Evolutionary conservation across 768 basidiomycete species (phyloP).

Genomic region (Trametes cubensis): DNA sequence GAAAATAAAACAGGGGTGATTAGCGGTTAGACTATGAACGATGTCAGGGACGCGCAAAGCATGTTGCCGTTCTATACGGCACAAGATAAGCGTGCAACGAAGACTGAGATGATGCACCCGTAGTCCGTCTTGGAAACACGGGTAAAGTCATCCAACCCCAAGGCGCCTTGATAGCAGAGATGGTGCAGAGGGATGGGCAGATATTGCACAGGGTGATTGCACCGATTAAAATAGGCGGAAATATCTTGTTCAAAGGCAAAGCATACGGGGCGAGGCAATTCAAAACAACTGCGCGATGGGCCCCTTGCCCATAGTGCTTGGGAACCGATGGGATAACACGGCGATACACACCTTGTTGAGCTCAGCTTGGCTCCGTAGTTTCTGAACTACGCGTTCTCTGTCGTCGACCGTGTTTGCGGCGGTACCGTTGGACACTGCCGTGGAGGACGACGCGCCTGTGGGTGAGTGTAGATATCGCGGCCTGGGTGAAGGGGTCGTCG

Average conservation of each 20-base stretch:
- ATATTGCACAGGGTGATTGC: neutral
- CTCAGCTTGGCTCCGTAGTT: conserved; percentile 78
- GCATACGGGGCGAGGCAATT: neutral
- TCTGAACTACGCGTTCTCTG: conserved; percentile 69
- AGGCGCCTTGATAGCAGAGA: too few relatives aligned
- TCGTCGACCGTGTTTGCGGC: conserved; percentile 53
- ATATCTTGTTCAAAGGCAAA: neutral
- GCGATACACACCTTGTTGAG: conserved; percentile 65
- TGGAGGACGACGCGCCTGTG: conserved; percentile 41
- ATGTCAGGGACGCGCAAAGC: neutral
- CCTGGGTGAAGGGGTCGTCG: conserved; percentile 82
- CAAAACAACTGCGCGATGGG: conserved; percentile 29
- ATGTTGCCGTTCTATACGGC: too few relatives aligned
- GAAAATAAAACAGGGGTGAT: conserved; percentile 28
- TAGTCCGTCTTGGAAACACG: neutral
- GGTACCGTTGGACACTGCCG: conserved; percentile 42
- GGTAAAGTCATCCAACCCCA: too few relatives aligned
- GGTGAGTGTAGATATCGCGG: conserved; percentile 58
- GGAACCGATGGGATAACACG: conserved; percentile 28
- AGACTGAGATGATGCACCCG: neutral
- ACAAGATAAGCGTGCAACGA: too few relatives aligned
- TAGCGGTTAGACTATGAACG: neutral
- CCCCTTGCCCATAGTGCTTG: conserved; percentile 49
- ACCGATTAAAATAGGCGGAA: conserved; percentile 18
- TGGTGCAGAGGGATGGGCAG: neutral